Conservation (phyloP, 495 filamentous ascomycete genomes). For the Daldinia caldariorum region DNA sequence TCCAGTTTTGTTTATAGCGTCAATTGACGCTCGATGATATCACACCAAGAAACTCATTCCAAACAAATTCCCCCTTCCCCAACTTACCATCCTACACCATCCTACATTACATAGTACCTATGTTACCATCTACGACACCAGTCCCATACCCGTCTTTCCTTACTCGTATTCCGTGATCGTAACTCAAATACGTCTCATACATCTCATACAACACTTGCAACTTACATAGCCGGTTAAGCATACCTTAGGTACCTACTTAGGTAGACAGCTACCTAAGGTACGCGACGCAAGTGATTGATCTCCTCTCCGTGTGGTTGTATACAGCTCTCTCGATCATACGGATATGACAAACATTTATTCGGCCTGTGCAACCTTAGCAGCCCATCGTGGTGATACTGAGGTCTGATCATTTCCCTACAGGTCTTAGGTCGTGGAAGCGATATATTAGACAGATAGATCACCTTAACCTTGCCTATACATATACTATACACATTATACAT, state of each 20-base stretch:
- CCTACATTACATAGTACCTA: too few relatives aligned
- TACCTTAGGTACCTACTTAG: background rate
- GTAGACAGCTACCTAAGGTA: background rate
- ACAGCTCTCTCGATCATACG: constrained; percentile 8
- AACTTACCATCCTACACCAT: constrained; percentile 5
- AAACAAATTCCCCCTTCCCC: background rate
- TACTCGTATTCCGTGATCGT: constrained; percentile 41
- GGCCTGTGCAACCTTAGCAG: constrained; percentile 22
- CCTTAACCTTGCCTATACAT: background rate
- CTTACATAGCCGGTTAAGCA: constrained; percentile 16
- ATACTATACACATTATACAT: too few relatives aligned
- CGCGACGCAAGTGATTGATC: constrained; percentile 26
- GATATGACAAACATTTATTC: constrained; percentile 29
- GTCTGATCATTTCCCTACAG: constrained; percentile 38
- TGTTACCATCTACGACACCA: constrained; percentile 2
- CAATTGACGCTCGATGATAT: constrained; percentile 41
- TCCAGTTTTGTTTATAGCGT: constrained; percentile 18
- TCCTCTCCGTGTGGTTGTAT: constrained; percentile 38
- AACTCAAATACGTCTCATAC: constrained; percentile 21
- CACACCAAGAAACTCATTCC: constrained; percentile 18
- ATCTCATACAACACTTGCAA: too few relatives aligned
- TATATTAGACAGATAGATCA: constrained; percentile 36
- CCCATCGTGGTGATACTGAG: constrained; percentile 27
- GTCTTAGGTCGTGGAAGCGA: constrained; percentile 31
- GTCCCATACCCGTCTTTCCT: constrained; percentile 7